A percentile compares a stretch with the other conserved stretches of the same genome.
Conservation (phyloP, 257 asterid genomes). For the Petunia axillaris region DNA sequence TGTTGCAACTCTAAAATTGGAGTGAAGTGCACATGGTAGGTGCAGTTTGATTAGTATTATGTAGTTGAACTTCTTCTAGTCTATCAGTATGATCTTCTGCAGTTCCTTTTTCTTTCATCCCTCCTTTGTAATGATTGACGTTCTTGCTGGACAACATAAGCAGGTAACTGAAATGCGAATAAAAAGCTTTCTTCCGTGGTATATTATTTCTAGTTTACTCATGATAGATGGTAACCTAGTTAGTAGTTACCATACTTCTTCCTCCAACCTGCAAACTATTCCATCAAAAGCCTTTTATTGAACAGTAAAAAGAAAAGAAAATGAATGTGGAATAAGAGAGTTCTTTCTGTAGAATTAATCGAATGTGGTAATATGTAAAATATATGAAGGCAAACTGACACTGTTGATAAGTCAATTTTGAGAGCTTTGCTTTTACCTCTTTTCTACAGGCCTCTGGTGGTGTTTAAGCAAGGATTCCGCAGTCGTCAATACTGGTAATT, state of each 20-base stretch:
- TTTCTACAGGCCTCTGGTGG: constrained; percentile 74
- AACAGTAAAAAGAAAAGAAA: not conserved
- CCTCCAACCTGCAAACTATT: not conserved
- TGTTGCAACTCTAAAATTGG: constrained; percentile 3
- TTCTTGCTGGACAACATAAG: not conserved
- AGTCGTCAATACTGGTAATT: constrained; percentile 81
- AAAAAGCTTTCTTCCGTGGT: not conserved
- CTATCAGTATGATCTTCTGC: not conserved
- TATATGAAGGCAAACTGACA: not conserved
- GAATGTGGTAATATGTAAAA: not conserved
- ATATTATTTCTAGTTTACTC: not conserved
- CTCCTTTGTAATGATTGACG: not conserved
- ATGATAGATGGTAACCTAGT: constrained; percentile 12
- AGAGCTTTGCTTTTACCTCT: not conserved
- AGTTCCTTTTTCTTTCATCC: not conserved
- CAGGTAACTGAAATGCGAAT: not conserved
- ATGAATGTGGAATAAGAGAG: not conserved
- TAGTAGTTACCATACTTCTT: not conserved
- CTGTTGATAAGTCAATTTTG: not conserved
- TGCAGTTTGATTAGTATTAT: not conserved
- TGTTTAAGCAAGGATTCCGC: constrained; percentile 83
- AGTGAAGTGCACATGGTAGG: not conserved
- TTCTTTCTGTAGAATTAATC: not conserved
- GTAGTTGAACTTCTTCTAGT: not conserved
- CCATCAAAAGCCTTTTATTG: not conserved